phyloP scores from a whole-genome alignment of 164 flowering plant genomes.

The Vitis riparia region DNA sequence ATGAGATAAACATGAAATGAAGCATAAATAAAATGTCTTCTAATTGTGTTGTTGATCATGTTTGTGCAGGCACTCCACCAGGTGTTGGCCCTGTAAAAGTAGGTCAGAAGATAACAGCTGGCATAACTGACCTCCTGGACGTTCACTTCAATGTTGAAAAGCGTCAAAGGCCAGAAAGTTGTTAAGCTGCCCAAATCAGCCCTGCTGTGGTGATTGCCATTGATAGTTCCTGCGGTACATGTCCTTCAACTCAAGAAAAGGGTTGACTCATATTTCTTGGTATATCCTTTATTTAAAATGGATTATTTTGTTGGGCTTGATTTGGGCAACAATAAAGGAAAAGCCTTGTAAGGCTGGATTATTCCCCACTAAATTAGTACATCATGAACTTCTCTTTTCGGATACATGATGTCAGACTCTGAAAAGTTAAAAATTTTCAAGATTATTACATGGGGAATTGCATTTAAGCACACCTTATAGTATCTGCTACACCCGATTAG shows the following conservation, averaged over 20 bases:
- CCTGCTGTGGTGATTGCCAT: not conserved
- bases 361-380: no score
- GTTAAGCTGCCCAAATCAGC: constrained; percentile 12
- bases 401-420: no score
- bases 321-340: no score
- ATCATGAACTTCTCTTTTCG: no score
- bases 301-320: no score
- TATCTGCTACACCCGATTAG: no score
- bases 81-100: constrained; percentile 74
- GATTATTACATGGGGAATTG: no score
- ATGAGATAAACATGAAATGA: not conserved
- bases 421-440: no score
- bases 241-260: not conserved
- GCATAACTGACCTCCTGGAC: constrained; percentile 63
- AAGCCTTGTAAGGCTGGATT: no score
- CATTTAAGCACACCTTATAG: no score
- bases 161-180: constrained; percentile 39
- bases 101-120: constrained; percentile 73
- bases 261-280: not conserved
- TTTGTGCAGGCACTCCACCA: constrained; percentile 65
- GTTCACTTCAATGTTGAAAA: constrained; percentile 59
- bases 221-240: not conserved
- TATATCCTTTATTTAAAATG: no score
- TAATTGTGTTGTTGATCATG: constrained; percentile 3
- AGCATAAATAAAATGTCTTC: not conserved